These are phyloP conservation scores for Orbilia blumenaviensis DNA, from an alignment of 2,329 filamentous ascomycete genomes.

Conservation along the genomic window DNA sequence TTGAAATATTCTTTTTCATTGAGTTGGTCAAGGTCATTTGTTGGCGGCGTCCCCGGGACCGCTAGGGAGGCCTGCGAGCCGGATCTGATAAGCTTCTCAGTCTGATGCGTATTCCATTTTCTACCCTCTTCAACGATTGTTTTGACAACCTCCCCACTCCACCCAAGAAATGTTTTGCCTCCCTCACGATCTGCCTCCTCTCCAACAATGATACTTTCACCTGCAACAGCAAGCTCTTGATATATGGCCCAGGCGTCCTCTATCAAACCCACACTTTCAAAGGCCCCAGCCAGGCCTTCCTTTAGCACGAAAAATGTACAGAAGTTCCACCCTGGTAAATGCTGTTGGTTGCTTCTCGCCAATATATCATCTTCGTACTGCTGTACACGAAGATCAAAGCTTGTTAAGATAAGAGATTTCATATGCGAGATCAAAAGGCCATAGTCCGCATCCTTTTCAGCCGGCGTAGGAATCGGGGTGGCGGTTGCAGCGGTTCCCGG, in stretches of 20 bases:
- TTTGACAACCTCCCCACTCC: constrained; percentile 57
- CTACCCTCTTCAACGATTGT: constrained; percentile 53
- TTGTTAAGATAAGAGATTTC: constrained; percentile 84
- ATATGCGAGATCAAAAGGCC: constrained; percentile 84
- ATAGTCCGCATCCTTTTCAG: constrained; percentile 84
- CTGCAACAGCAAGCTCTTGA: constrained; percentile 86
- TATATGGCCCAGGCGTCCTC: constrained; percentile 95
- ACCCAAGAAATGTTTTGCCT: constrained; percentile 59
- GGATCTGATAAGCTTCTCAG: constrained; percentile 59
- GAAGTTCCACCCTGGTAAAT: constrained; percentile 95
- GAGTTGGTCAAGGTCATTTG: constrained; percentile 46
- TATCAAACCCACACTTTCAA: constrained; percentile 93
- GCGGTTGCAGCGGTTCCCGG: constrained; percentile 60
- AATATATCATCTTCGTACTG: constrained; percentile 98
- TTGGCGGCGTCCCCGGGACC: constrained; percentile 61
- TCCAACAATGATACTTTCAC: constrained; percentile 79
- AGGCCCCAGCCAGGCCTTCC: constrained; percentile 89
- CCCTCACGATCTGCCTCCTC: constrained; percentile 70
- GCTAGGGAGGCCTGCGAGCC: constrained; percentile 64
- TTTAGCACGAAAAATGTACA: constrained; percentile 99
- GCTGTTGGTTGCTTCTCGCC: constrained; percentile 87
- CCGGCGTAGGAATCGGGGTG: constrained; percentile 71
- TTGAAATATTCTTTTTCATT: constrained; percentile 62
- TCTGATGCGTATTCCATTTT: constrained; percentile 55
- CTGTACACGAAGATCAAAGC: constrained; percentile 87